Evolutionary conservation across 768 basidiomycete genomes (phyloP).

Genomic region (Termitomyces eurrhizus): DNA sequence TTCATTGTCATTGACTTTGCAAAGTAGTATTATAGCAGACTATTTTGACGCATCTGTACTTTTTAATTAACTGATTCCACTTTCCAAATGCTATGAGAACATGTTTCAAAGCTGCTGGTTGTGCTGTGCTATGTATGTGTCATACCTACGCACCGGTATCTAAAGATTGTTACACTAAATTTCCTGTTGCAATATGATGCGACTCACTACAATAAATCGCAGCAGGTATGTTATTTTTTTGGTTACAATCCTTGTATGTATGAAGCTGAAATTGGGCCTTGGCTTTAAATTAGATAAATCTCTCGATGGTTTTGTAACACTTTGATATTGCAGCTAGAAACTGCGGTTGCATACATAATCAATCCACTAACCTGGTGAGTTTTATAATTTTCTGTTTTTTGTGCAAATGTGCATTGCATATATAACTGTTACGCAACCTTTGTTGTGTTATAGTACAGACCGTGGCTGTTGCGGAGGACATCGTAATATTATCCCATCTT

Average conservation of each 20-base stretch:
- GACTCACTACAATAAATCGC: too few species aligned
- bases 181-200: too few species aligned
- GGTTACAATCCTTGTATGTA: too few species aligned
- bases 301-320: too few species aligned
- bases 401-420: too few species aligned
- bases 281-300: too few species aligned
- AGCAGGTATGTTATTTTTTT: too few species aligned
- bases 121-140: conserved; percentile 18
- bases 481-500: not conserved
- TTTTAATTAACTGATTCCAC: conserved; percentile 31
- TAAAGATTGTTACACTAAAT: conserved; percentile 8
- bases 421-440: not conserved
- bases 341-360: too few species aligned
- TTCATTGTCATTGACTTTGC: conserved; percentile 30
- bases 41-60: conserved; percentile 27
- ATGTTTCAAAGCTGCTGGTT: conserved; percentile 27
- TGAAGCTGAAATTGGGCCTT: too few species aligned
- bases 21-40: conserved; percentile 7
- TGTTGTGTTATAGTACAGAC: not conserved
- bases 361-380: too few species aligned
- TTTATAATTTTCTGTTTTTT: too few species aligned
- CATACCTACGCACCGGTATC: conserved; percentile 25
- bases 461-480: not conserved
- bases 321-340: too few species aligned
- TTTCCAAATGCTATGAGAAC: conserved; percentile 33